Percentiles rank a stretch among this genome's conserved stretches.
Conservation (phyloP, 495 filamentous ascomycete genomes). For the Massariosphaeria phaeospora region DNA sequence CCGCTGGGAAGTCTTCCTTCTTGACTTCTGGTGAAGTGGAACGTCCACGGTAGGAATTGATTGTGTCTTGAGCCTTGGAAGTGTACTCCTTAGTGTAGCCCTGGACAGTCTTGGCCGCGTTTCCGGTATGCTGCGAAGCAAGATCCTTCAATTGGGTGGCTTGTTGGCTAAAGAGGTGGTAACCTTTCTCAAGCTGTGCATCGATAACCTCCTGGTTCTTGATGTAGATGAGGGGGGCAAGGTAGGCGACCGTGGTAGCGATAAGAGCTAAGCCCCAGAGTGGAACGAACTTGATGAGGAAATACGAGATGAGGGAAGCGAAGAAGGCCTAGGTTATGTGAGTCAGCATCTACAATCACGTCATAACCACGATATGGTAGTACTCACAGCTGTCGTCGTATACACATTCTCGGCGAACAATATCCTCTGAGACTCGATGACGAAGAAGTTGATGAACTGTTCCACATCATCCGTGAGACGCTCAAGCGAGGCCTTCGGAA, state of each 20-base stretch:
- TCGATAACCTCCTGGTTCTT: constrained; percentile 94
- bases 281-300: constrained; percentile 87
- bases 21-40: constrained; percentile 42
- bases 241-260: constrained; percentile 68
- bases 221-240: constrained; percentile 84
- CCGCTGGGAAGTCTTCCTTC: constrained; percentile 56
- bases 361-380: too few species aligned
- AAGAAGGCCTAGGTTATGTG: constrained; percentile 68
- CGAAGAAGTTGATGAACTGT: constrained; percentile 93
- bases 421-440: constrained; percentile 93
- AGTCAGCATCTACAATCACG: too few species aligned
- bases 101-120: constrained; percentile 29
- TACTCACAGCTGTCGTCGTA: constrained; percentile 72
- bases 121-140: constrained; percentile 71
- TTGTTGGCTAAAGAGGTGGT: constrained; percentile 72
- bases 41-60: constrained; percentile 26
- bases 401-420: constrained; percentile 89
- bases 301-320: constrained; percentile 81
- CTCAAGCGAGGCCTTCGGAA: constrained; percentile 80
- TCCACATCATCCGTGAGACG: constrained; percentile 74
- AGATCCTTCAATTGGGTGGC: constrained; percentile 73
- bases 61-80: constrained; percentile 24
- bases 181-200: constrained; percentile 64
- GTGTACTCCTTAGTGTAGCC: constrained; percentile 31
- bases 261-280: constrained; percentile 87